Conservation (phyloP, 1,284 basidiomycete genomes). For the Singerocomus inundabilis region DNA sequence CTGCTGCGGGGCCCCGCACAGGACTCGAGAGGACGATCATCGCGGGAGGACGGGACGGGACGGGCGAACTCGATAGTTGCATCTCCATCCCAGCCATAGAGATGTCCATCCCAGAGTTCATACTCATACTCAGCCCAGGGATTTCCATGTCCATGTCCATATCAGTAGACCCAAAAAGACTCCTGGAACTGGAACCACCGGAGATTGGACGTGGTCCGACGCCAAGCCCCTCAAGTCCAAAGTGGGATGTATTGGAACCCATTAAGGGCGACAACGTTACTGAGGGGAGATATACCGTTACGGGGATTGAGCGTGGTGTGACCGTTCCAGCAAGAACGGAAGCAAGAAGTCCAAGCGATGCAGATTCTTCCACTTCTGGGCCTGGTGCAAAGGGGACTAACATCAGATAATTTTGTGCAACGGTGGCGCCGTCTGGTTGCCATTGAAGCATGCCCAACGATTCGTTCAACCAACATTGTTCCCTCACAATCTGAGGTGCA, state of each 20-base stretch:
- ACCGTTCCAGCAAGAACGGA: constrained; percentile 34
- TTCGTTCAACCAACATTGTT: constrained; percentile 79
- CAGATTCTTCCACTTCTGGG: constrained; percentile 42
- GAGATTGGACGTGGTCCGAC: constrained; percentile 27
- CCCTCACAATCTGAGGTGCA: constrained; percentile 58
- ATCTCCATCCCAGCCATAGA: constrained; percentile 30
- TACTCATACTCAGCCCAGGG: constrained; percentile 35
- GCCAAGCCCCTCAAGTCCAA: constrained; percentile 30
- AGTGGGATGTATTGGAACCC: constrained; percentile 21
- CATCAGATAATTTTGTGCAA: constrained; percentile 15
- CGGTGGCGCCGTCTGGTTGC: constrained; percentile 41
- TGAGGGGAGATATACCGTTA: constrained; percentile 34
- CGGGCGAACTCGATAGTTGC: constrained; percentile 23
- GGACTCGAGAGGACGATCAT: constrained; percentile 31
- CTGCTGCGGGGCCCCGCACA: constrained; percentile 14
- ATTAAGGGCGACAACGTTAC: constrained; percentile 24
- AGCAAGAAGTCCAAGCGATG: constrained; percentile 24
- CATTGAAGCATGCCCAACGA: constrained; percentile 55
- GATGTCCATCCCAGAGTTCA: constrained; percentile 31
- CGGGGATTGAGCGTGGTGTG: constrained; percentile 32
- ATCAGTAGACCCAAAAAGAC: constrained; percentile 35
- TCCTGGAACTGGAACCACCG: constrained; percentile 25
- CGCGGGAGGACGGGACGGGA: constrained; percentile 26
- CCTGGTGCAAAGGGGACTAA: constrained; percentile 35
- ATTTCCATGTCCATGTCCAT: constrained; percentile 38